phyloP scores from a whole-genome alignment of 805 yeast species.

The Saturnispora bothae region DNA sequence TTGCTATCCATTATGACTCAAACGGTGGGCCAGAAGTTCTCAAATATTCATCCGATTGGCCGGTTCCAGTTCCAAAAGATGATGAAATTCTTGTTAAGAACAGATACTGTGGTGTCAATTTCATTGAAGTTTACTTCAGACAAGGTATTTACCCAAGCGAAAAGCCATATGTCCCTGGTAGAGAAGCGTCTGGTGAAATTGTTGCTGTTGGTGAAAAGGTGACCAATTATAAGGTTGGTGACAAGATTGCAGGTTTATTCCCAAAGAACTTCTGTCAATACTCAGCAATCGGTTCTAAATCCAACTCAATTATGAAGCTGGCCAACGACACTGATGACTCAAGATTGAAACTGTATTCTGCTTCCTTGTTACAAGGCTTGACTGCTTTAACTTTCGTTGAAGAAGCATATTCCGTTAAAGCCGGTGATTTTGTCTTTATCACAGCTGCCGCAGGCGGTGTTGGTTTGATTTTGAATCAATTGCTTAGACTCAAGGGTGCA shows the following conservation, averaged over 20 bases:
- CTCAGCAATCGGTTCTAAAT: slow-evolving; percentile 35
- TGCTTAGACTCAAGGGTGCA: slow-evolving; percentile 56
- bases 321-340: slow-evolving; percentile 39
- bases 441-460: slow-evolving; percentile 98
- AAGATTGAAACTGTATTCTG: slow-evolving; percentile 45
- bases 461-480: slow-evolving; percentile 62
- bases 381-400: slow-evolving; percentile 66
- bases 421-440: slow-evolving; percentile 62
- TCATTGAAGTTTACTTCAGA: slow-evolving; percentile 76
- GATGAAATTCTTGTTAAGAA: slow-evolving; percentile 63
- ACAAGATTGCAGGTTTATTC: slow-evolving; percentile 51
- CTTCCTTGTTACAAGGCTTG: slow-evolving; percentile 57
- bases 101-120: slow-evolving; percentile 70
- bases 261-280: slow-evolving; percentile 62
- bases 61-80: slow-evolving; percentile 41
- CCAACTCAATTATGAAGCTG: slow-evolving; percentile 34
- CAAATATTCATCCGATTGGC: slow-evolving; percentile 39
- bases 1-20: slow-evolving; percentile 44
- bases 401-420: slow-evolving; percentile 56
- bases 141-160: slow-evolving; percentile 59
- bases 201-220: slow-evolving; percentile 56
- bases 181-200: slow-evolving; percentile 61
- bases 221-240: slow-evolving; percentile 50
- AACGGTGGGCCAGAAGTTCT: slow-evolving; percentile 52
- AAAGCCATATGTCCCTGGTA: slow-evolving; percentile 58